phyloP scores from a whole-genome alignment of 345 rosid species.

The Nephelium lappaceum region DNA sequence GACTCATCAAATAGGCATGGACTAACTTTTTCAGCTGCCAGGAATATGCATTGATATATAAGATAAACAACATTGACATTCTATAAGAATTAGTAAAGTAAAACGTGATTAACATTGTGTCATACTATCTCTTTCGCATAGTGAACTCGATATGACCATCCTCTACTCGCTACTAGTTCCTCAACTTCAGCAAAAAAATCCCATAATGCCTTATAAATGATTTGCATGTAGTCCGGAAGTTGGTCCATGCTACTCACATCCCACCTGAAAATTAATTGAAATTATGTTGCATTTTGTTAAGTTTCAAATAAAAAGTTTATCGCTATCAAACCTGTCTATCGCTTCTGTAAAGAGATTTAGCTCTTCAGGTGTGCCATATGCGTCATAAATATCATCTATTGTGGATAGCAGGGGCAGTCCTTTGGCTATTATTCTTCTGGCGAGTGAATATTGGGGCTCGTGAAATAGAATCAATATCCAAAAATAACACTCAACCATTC shows the following conservation, averaged over 20 bases:
- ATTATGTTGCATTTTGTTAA: background rate
- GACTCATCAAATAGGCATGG: background rate
- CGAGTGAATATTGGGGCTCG: background rate
- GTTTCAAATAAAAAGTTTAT: background rate
- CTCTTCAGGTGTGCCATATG: background rate
- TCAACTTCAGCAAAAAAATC: background rate
- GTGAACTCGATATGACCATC: background rate
- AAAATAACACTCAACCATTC: background rate
- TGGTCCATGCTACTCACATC: background rate
- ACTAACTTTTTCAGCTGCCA: constrained; percentile 1
- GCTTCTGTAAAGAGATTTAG: constrained; percentile 18
- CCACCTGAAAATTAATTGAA: background rate
- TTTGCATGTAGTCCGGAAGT: background rate
- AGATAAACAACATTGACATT: background rate
- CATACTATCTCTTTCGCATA: background rate
- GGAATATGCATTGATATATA: background rate
- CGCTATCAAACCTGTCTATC: constrained; percentile 8
- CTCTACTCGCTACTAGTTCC: background rate
- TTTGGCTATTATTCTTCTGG: background rate
- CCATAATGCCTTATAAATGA: background rate
- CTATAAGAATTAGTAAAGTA: no score
- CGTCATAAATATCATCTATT: constrained; percentile 25
- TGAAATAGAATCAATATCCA: background rate
- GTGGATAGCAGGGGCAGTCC: background rate
- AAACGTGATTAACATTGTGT: background rate